Percentiles rank a stretch among this genome's conserved stretches.
Conservation (phyloP, 2,329 filamentous ascomycete species). For the Aspergillus sp. region DNA sequence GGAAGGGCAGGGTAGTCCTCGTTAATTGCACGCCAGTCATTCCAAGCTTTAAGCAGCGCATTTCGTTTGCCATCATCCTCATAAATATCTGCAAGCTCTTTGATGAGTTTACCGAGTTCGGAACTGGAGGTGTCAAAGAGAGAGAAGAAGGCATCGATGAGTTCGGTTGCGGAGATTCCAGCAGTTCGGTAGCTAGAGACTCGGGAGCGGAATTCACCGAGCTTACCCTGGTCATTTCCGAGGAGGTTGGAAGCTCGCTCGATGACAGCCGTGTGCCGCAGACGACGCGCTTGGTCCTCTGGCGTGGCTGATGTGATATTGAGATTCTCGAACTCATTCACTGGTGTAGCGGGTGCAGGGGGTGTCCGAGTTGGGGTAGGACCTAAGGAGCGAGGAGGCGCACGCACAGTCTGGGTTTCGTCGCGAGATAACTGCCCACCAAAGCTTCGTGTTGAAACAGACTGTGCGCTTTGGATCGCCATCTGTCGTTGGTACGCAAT, state of each 20-base stretch:
- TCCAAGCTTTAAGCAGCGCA: constrained; percentile 78
- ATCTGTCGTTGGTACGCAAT: constrained; percentile 88
- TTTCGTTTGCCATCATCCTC: constrained; percentile 76
- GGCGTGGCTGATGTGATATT: constrained; percentile 58
- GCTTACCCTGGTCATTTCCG: constrained; percentile 71
- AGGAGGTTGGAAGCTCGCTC: constrained; percentile 82
- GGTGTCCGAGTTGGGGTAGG: constrained; percentile 27
- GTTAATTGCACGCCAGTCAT: constrained; percentile 92
- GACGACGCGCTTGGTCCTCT: constrained; percentile 75
- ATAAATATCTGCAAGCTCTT: constrained; percentile 89
- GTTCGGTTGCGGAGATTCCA: constrained; percentile 67
- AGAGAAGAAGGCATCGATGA: constrained; percentile 85
- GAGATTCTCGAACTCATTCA: constrained; percentile 52
- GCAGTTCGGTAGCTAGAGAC: constrained; percentile 77
- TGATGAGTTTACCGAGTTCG: constrained; percentile 82
- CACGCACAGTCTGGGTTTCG: constrained; percentile 47
- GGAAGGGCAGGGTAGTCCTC: constrained; percentile 92
- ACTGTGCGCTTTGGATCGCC: constrained; percentile 85
- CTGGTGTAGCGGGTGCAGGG: constrained; percentile 28
- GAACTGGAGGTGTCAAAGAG: constrained; percentile 79
- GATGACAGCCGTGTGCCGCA: constrained; percentile 80
- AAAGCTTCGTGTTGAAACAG: constrained; percentile 75
- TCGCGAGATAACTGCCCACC: constrained; percentile 74
- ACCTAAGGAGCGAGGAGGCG: constrained; percentile 40
- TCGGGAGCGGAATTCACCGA: constrained; percentile 73